Evolutionary conservation across 2,329 filamentous ascomycete genomes (phyloP), one percentile per base, ranked within the genome.

Genomic region (Fusarium pininemorale): DNA sequence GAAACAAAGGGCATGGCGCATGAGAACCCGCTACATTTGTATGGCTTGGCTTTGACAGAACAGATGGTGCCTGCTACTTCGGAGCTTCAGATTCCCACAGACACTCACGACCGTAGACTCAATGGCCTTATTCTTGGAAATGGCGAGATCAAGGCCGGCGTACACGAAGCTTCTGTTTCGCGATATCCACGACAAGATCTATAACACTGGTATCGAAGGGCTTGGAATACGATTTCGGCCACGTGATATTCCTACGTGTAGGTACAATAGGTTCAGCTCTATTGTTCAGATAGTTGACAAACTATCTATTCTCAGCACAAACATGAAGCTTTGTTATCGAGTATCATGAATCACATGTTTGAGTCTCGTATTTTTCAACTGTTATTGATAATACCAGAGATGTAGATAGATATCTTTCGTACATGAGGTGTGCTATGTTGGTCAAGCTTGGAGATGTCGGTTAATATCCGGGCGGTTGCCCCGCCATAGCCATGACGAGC

Each of bases 41-140:
- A 94, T 83, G 96, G 94, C 69, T 87, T 98, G 80, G 93, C 94
- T 76, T 89, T 99, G 78, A 88, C 90, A 75, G 95, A 98, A 85
- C 96, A 99, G 83, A 86, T 98, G 75, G 88, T 98, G 63, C 82
- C 84, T 47, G 80, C 84, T 61, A 85, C 87, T 37, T 85, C 86
- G 62, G 88, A 86, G 70, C 87, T 92, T 77, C 85, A 88, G 69
- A 89, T 98, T 69, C 94, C 94, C 54, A 92, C 93, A 80, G 91
- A 91, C 75, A 86, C 89, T 69, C 90, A 93, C 81, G 96, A 98
- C 85, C 93, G 92, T 86, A 89, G 88, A 75, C 88, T 98, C 71
- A 92, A 98, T 85, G 92, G 93, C 72, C 84, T 97, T 75, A 86
- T 95, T 69, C 85, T 94, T 57, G 93, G 94, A 55, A 87, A 92